phyloP scores from a whole-genome alignment of 352 stramenopile species.

The Phytophthora lateralis region DNA sequence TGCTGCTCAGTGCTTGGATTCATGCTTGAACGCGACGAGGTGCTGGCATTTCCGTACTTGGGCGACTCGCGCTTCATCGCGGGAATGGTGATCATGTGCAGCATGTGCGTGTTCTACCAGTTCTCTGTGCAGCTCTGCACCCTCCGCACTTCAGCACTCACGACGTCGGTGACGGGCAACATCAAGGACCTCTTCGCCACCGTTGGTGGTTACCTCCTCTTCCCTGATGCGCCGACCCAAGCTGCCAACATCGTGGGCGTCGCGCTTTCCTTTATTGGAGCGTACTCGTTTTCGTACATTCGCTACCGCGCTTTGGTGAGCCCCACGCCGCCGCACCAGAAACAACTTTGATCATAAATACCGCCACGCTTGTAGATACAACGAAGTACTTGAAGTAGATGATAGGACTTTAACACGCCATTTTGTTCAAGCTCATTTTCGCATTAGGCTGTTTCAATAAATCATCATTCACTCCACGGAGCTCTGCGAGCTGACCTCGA shows the following conservation, averaged over 20 bases:
- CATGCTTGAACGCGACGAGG: constrained; percentile 46
- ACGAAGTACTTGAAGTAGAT: too few species aligned
- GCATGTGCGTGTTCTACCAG: constrained; percentile 74
- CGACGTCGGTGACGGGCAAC: constrained; percentile 79
- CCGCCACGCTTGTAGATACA: background rate
- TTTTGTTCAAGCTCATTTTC: constrained; percentile 26
- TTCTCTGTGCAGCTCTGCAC: constrained; percentile 77
- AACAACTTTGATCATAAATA: constrained; percentile 14
- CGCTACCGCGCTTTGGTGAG: constrained; percentile 54
- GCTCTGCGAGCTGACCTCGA: constrained; percentile 85
- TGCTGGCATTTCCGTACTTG: constrained; percentile 37
- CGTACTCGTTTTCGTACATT: constrained; percentile 79
- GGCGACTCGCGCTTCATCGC: constrained; percentile 40
- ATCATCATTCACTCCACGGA: constrained; percentile 57
- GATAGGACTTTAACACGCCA: constrained; percentile 15
- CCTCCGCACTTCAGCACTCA: constrained; percentile 68
- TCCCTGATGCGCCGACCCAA: constrained; percentile 54
- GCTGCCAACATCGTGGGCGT: constrained; percentile 58
- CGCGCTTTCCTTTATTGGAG: constrained; percentile 65
- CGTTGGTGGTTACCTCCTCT: constrained; percentile 61
- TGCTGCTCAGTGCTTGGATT: constrained; percentile 51
- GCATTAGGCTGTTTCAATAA: constrained; percentile 35
- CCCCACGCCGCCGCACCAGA: constrained; percentile 17
- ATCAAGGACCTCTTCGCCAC: constrained; percentile 77
- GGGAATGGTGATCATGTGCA: constrained; percentile 58